These are phyloP conservation scores for Plasmodium inui DNA, from an alignment of 169 alveolate species.

Conservation along the genomic window DNA sequence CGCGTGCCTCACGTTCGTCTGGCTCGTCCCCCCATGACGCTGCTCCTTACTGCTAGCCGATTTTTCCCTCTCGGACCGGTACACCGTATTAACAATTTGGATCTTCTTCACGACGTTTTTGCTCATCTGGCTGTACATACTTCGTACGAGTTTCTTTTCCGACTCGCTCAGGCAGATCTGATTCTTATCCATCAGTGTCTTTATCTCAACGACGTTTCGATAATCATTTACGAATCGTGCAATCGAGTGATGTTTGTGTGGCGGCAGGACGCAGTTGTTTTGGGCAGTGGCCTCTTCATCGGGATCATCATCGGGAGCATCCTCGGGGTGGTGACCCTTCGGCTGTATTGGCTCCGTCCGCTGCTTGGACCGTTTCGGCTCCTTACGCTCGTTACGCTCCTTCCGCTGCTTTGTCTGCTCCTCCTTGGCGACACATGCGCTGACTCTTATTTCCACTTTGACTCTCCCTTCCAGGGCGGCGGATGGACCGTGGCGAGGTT, in stretches of 20 bases:
- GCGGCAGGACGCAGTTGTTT: slow-evolving; percentile 22
- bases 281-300: neutral
- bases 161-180: neutral
- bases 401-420: no score
- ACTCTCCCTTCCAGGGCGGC: no score
- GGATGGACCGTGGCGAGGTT: no score
- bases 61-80: slow-evolving; percentile 27
- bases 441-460: no score
- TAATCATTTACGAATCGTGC: slow-evolving; percentile 23
- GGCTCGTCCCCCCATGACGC: neutral
- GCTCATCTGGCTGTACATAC: slow-evolving; percentile 42
- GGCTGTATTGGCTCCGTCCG: no score
- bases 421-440: no score
- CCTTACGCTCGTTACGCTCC: no score
- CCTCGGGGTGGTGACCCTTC: neutral
- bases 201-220: slow-evolving; percentile 28
- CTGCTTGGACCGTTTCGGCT: no score
- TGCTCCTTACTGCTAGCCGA: slow-evolving; percentile 5
- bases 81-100: slow-evolving; percentile 39
- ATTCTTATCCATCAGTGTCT: slow-evolving; percentile 8
- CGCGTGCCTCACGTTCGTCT: neutral
- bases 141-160: neutral
- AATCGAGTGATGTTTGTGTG: neutral
- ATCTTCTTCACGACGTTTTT: slow-evolving; percentile 48
- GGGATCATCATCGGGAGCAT: neutral